Base-by-base conservation (phyloP, 2,329 filamentous ascomycete genomes). In the Xylariaceae sp. region DNA sequence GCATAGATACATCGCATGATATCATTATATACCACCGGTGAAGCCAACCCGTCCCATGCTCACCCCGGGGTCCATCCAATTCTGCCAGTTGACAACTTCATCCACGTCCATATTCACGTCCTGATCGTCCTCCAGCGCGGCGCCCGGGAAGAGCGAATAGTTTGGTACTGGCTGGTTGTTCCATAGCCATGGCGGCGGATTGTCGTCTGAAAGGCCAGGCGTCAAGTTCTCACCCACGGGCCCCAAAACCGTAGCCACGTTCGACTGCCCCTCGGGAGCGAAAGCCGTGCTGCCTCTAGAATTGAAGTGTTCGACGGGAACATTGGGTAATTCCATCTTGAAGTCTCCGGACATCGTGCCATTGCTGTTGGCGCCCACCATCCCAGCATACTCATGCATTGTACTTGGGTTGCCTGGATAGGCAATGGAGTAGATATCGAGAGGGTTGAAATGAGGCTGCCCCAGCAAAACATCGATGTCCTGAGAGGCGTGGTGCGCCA, bases 11-110 rank as follows among this genome's bases (percentile, higher is more conserved):
- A 28, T 28, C 22, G 22, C 22, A 28, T 28, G 22, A 42, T 28
- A 44, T 31, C n/a, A 17, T 12, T 16, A 68, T 41, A 65, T 61
- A 5, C 65, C 64, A 4, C 64, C 65, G 17, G 61, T 63, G 45
- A 68, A 67, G 1, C 63, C 61, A 3, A 61, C 55, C 2, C 64
- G 58, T 3, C 59, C 62, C 39, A 66, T 60, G 2, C 62, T 61
- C 10, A 66, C 51, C 2, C 63, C 62, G 9, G 56, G 60, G 36
- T 68, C 66, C 57, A 67, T 59, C 60, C 76, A 79, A 50, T 73
- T 72, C 45, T 77, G 72, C 76, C 76, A 79, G 56, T 78, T 71
- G 52, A 78, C 78, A 6, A 72, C 69, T 6, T 66, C 62, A 9
- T 57, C 55, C 2, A 70, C 67, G 2, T 74, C 73, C 52, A 66